Evolutionary conservation across 768 basidiomycete species (phyloP).

Genomic region (Lyophyllum decastes): DNA sequence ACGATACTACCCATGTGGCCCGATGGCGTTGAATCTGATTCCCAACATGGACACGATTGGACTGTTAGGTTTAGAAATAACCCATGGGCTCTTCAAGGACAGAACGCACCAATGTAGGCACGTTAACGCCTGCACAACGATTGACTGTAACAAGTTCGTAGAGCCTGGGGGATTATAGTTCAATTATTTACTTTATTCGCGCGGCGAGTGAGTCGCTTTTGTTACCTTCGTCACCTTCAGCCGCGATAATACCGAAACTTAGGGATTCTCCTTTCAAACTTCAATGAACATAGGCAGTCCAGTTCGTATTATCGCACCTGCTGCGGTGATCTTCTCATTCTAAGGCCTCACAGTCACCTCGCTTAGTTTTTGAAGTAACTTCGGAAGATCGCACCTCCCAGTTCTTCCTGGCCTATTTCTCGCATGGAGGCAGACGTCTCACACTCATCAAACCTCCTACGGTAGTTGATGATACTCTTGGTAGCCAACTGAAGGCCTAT

Average conservation of each 20-base stretch:
- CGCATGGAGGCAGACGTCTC: constrained; percentile 58
- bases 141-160: constrained; percentile 24
- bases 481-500: constrained; percentile 36
- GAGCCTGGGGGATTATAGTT: constrained; percentile 62
- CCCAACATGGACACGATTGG: constrained; percentile 48
- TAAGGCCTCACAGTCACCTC: constrained; percentile 41
- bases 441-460: constrained; percentile 47
- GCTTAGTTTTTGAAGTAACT: constrained; percentile 65
- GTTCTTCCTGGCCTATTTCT: constrained; percentile 70
- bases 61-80: constrained; percentile 62
- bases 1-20: constrained; percentile 66
- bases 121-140: background rate
- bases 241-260: constrained; percentile 2
- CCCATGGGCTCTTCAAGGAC: constrained; percentile 69
- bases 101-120: constrained; percentile 53
- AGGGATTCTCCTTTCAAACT: constrained; percentile 76
- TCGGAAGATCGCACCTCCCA: constrained; percentile 46
- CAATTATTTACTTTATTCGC: constrained; percentile 63
- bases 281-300: constrained; percentile 56
- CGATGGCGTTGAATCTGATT: constrained; percentile 56
- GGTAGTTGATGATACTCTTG: constrained; percentile 41
- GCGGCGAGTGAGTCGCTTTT: constrained; percentile 44
- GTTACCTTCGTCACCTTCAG: constrained; percentile 2
- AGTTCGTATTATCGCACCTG: constrained; percentile 33
- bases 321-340: constrained; percentile 3